Evolutionary conservation across 345 rosid genomes (phyloP), one percentile per base, ranked within the genome.

Genomic region (Sisymbrium irio): DNA sequence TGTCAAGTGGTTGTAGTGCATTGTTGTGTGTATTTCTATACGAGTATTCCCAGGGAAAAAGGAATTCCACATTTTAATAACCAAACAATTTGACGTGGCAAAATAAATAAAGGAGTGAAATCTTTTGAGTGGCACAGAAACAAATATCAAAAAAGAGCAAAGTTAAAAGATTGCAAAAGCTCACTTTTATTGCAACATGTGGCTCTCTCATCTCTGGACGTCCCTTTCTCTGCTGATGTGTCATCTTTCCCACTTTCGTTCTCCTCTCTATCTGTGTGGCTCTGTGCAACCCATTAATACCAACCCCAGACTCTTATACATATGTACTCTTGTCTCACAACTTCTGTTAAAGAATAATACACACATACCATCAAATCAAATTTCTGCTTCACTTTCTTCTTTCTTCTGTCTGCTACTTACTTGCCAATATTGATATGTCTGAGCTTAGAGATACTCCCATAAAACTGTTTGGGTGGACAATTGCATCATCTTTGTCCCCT

Each of bases 41-140:
- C 22, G 32, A 62, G 62, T 50, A 49, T 18, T 69, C 13, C 10
- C 2, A 0, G 7, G 28, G 14, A 40, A 35, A 22, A 6, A 40
- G 2, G 15, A 30, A 7, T 63, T 30, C 18, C 13, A 17, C 30
- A 62, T 19, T 15, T 20, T 63, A 9, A 13, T 35, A 39, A 37
- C 37, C 53, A 68, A 42, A 75, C 51, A 41, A 30, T 49, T 25
- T 62, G 79, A 76, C 75, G 71, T 76, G 75, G 74, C 74, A 51
- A 42, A 56, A 12, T 25, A 55, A 22, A 36, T 22, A 50, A 67
- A 60, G 68, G 62, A 10, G 9, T 7, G 13, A 74, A 54, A 76
- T 70, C 79, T 69, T 69, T 69, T 46, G 25, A 62, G 75, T 40
- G 79, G 79, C 75, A 76, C 41, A 30, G 75, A 62, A 76, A 69